phyloP scores from a whole-genome alignment of 148 eudicot genomes.

The Rhododendron simsii region DNA sequence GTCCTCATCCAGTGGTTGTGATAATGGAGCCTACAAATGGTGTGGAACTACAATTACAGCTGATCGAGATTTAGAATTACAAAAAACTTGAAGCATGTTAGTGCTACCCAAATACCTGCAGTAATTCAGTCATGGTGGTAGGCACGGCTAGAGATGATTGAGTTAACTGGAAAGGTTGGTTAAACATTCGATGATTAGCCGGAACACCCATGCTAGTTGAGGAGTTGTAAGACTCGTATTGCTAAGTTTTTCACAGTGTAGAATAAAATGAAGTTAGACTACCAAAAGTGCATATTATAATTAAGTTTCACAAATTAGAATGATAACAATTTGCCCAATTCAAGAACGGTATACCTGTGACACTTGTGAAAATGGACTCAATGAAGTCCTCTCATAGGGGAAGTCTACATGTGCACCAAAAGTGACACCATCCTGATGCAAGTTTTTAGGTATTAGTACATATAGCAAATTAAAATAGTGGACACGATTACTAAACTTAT shows the following conservation, averaged over 20 bases:
- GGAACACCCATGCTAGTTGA: background rate
- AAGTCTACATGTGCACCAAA: background rate
- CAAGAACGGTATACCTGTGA: background rate
- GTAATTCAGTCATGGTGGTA: no score
- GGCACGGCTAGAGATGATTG: no score
- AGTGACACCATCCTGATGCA: background rate
- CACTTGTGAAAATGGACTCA: background rate
- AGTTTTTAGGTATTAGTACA: no score
- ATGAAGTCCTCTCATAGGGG: background rate
- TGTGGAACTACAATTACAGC: no score
- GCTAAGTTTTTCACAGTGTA: background rate
- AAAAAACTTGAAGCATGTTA: background rate
- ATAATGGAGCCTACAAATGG: no score
- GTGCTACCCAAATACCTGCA: no score
- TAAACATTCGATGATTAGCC: background rate
- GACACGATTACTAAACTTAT: background rate
- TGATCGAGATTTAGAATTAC: no score
- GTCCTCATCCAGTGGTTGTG: no score
- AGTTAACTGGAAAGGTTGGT: no score
- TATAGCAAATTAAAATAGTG: background rate
- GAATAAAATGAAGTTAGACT: background rate
- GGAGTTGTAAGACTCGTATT: background rate
- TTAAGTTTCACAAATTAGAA: background rate
- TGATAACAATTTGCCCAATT: no score
- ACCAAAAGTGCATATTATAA: background rate